phyloP scores from a whole-genome alignment of 2,329 filamentous ascomycete species.

The Xylariaceae sp. region DNA sequence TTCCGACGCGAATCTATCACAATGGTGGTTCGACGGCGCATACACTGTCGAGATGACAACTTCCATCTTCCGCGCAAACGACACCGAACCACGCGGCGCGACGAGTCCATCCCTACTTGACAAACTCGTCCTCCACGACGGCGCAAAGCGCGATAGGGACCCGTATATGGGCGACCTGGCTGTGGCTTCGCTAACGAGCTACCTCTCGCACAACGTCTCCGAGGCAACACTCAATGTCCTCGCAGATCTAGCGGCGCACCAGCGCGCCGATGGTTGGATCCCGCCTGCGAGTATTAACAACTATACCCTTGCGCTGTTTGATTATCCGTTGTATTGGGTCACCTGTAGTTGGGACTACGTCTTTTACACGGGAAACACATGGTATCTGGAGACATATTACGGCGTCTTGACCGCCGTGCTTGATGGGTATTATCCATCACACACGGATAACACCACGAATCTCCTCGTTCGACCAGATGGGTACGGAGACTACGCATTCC shows the following conservation, averaged over 20 bases:
- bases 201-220: slow-evolving; percentile 41
- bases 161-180: slow-evolving; percentile 50
- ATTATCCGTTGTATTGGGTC: slow-evolving; percentile 52
- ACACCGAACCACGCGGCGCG: slow-evolving; percentile 45
- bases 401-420: slow-evolving; percentile 36
- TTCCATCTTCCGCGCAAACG: slow-evolving; percentile 41
- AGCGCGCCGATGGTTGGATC: slow-evolving; percentile 48
- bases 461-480: slow-evolving; percentile 40
- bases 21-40: slow-evolving; percentile 49
- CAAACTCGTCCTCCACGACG: slow-evolving; percentile 45
- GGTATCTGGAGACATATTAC: slow-evolving; percentile 41
- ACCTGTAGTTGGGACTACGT: slow-evolving; percentile 44
- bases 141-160: slow-evolving; percentile 48
- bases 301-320: slow-evolving; percentile 45
- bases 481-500: slow-evolving; percentile 49
- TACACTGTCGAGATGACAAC: slow-evolving; percentile 49
- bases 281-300: slow-evolving; percentile 48
- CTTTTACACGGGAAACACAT: slow-evolving; percentile 44
- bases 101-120: slow-evolving; percentile 39
- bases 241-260: slow-evolving; percentile 45
- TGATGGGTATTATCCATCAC: slow-evolving; percentile 42
- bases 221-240: slow-evolving; percentile 43
- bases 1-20: slow-evolving; percentile 43
- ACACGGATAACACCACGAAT: slow-evolving; percentile 36
- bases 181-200: slow-evolving; percentile 44